Conservation (phyloP, 306 rosid species). For the Pachyrhizus erosus region DNA sequence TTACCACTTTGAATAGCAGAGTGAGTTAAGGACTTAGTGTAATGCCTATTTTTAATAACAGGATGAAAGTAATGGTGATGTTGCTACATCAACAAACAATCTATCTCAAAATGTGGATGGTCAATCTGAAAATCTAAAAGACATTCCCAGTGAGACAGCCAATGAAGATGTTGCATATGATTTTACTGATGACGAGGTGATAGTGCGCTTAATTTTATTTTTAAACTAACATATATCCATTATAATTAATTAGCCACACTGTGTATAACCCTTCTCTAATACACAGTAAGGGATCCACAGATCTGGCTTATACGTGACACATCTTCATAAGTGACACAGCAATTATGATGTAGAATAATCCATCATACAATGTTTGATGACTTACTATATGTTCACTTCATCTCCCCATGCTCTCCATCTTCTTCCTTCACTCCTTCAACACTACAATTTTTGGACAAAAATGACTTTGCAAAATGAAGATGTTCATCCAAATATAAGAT, state of each 20-base stretch:
- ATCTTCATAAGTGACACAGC: not conserved
- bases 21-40: conserved; percentile 55
- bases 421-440: not conserved
- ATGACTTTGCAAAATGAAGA: not conserved
- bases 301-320: not conserved
- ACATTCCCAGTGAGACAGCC: conserved; percentile 45
- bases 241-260: not conserved
- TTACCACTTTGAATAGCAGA: conserved; percentile 53
- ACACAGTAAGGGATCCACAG: not conserved
- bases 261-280: no score
- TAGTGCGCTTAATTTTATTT: conserved; percentile 21
- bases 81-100: conserved; percentile 47
- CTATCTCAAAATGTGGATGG: conserved; percentile 43
- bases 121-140: conserved; percentile 53
- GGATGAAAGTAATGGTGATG: conserved; percentile 64
- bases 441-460: not conserved
- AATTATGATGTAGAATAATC: not conserved
- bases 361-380: not conserved
- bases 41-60: conserved; percentile 56
- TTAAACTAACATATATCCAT: not conserved
- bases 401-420: not conserved
- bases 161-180: conserved; percentile 57
- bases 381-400: not conserved
- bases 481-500: not conserved
- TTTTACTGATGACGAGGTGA: conserved; percentile 86